phyloP scores from a whole-genome alignment of 352 stramenopile genomes.

The Thalassiosira hispida region DNA sequence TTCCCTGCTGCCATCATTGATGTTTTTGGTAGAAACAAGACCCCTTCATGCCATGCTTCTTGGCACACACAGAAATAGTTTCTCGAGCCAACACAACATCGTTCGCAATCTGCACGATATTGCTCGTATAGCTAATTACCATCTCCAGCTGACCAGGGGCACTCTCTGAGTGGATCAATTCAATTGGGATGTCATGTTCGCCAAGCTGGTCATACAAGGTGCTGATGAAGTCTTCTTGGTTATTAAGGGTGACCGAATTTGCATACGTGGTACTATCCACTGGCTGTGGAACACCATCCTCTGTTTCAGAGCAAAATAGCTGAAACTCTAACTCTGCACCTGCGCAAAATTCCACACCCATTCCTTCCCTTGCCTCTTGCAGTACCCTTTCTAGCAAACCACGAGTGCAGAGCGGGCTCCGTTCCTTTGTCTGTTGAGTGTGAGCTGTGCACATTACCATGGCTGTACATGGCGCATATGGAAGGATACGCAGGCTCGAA shows the following conservation, averaged over 20 bases:
- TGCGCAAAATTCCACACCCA: constrained; percentile 69
- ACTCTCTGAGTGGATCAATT: constrained; percentile 73
- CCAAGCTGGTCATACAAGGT: constrained; percentile 70
- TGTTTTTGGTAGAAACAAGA: constrained; percentile 80
- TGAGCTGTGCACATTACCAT: constrained; percentile 70
- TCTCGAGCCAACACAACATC: constrained; percentile 70
- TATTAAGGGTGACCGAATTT: constrained; percentile 67
- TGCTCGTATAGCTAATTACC: constrained; percentile 67
- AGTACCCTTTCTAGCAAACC: constrained; percentile 68
- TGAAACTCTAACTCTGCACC: constrained; percentile 81
- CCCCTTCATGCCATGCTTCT: constrained; percentile 54
- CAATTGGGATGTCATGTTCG: constrained; percentile 68
- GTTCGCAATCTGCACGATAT: constrained; percentile 69
- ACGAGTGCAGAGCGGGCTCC: constrained; percentile 68
- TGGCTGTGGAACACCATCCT: constrained; percentile 30
- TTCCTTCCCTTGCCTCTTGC: constrained; percentile 35
- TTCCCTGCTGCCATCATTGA: constrained; percentile 66
- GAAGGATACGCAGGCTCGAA: constrained; percentile 67
- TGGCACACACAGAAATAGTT: constrained; percentile 69
- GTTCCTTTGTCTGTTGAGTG: constrained; percentile 54
- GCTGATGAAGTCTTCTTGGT: constrained; percentile 77
- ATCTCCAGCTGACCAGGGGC: constrained; percentile 79
- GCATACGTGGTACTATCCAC: constrained; percentile 73
- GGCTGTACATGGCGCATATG: constrained; percentile 71
- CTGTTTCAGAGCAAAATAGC: constrained; percentile 48